Conservation (phyloP, 495 filamentous ascomycete species). For the Penicillium flavigenum region DNA sequence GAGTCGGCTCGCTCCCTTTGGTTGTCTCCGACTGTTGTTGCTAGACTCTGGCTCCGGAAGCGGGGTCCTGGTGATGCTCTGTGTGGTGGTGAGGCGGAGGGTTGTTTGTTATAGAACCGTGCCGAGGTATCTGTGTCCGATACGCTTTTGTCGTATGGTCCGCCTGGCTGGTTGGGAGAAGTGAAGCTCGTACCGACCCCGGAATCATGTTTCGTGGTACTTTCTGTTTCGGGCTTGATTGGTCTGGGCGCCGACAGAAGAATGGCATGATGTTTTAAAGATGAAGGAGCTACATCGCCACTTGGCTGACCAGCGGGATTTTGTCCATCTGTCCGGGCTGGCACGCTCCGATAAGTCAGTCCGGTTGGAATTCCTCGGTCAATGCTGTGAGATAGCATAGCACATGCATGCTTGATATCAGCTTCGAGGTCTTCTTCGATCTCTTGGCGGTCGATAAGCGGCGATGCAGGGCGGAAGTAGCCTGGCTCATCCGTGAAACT, state of each 20-base stretch:
- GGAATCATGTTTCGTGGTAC: constrained; percentile 3
- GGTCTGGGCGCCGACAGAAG: not conserved
- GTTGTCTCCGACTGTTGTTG: constrained; percentile 9
- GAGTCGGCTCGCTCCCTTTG: constrained; percentile 17
- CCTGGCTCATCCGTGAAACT: constrained; percentile 28
- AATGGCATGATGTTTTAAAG: not conserved
- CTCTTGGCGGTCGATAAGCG: constrained; percentile 22
- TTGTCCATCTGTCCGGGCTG: not conserved
- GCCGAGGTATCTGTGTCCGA: constrained; percentile 7
- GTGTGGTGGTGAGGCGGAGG: constrained; percentile 14
- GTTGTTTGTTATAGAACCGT: constrained; percentile 23
- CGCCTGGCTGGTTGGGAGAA: constrained; percentile 3
- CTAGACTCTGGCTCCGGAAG: constrained; percentile 16
- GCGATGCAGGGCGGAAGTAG: constrained; percentile 25
- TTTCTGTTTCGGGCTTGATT: not conserved
- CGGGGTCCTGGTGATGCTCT: constrained; percentile 7
- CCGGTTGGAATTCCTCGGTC: constrained; percentile 28
- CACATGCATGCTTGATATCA: constrained; percentile 27
- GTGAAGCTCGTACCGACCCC: constrained; percentile 13
- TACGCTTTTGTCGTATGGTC: constrained; percentile 6
- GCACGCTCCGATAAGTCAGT: constrained; percentile 13
- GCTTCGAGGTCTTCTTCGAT: constrained; percentile 25
- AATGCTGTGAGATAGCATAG: constrained; percentile 26
- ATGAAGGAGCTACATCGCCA: not conserved
- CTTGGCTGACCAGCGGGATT: not conserved